Evolutionary conservation across 2,329 filamentous ascomycete species (phyloP).

Genomic region (Fusarium temperatum): DNA sequence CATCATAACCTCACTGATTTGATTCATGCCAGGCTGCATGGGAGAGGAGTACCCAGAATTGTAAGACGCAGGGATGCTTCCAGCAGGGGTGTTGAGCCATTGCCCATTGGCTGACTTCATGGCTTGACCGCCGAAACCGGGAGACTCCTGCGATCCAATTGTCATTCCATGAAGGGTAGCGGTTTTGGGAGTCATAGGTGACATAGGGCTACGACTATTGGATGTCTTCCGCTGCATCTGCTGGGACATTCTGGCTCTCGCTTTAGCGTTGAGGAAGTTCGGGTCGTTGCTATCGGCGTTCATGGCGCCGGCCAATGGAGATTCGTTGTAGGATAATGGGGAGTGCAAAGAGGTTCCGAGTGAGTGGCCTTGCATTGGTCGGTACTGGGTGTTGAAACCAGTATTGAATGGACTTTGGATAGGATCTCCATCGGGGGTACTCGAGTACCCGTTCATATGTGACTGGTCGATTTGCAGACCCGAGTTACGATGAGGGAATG

Average conservation of each 20-base stretch:
- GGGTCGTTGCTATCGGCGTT: constrained; percentile 60
- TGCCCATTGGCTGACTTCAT: constrained; percentile 90
- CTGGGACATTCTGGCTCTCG: constrained; percentile 67
- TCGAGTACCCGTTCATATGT: constrained; percentile 84
- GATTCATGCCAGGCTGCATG: constrained; percentile 72
- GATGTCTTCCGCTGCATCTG: constrained; percentile 78
- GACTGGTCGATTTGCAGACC: constrained; percentile 59
- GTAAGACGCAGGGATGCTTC: constrained; percentile 82
- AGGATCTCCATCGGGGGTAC: constrained; percentile 89
- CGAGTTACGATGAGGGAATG: constrained; percentile 65
- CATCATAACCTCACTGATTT: constrained; percentile 89
- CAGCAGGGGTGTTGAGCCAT: constrained; percentile 86
- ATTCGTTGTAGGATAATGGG: constrained; percentile 52
- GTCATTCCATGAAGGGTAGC: constrained; percentile 77
- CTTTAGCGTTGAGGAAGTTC: constrained; percentile 70
- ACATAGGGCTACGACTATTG: constrained; percentile 67
- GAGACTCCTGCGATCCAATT: constrained; percentile 72
- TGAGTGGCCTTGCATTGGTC: constrained; percentile 69
- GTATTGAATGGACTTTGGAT: constrained; percentile 90
- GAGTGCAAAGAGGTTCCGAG: constrained; percentile 61
- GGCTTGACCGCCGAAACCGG: constrained; percentile 78
- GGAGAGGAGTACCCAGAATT: constrained; percentile 92
- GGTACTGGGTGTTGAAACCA: constrained; percentile 83
- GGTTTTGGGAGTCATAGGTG: constrained; percentile 87
- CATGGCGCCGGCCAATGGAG: constrained; percentile 57